phyloP scores from a whole-genome alignment of 805 yeast genomes.

The Schizosaccharomyces osmophilus region DNA sequence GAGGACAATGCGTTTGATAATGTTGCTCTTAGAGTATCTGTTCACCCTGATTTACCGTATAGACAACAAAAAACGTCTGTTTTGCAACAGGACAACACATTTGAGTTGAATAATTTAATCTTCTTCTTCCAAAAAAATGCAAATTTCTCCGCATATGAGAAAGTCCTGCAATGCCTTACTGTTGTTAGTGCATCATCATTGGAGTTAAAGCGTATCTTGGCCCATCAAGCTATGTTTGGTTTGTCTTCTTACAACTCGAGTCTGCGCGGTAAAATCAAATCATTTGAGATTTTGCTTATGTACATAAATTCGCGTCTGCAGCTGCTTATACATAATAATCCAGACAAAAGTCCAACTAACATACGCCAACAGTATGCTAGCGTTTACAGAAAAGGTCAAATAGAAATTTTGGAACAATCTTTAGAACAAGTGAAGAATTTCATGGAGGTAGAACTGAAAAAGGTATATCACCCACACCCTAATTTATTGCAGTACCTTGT shows the following conservation, averaged over 20 bases:
- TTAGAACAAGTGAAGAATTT: not conserved
- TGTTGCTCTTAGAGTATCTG: conserved; percentile 32
- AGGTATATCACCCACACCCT: not conserved
- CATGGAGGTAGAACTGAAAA: not conserved
- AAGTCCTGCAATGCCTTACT: conserved; percentile 2
- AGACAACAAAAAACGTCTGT: not conserved
- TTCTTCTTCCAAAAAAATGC: not conserved
- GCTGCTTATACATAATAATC: not conserved
- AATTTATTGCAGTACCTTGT: not conserved
- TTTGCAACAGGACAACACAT: not conserved
- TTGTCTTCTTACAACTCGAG: not conserved
- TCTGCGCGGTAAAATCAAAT: not conserved
- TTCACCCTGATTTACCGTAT: not conserved
- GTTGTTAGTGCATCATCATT: not conserved
- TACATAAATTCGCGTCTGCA: not conserved
- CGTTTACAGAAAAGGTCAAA: not conserved
- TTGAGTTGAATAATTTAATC: not conserved
- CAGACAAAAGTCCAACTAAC: not conserved
- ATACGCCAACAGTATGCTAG: not conserved
- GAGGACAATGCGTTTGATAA: conserved; percentile 30
- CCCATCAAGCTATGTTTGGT: not conserved
- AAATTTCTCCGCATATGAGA: conserved; percentile 10
- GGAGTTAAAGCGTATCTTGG: not conserved
- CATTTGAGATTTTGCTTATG: not conserved
- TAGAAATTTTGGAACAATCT: not conserved